Evolutionary conservation across 352 stramenopile species (phyloP).

Genomic region (Phytophthora rubi): DNA sequence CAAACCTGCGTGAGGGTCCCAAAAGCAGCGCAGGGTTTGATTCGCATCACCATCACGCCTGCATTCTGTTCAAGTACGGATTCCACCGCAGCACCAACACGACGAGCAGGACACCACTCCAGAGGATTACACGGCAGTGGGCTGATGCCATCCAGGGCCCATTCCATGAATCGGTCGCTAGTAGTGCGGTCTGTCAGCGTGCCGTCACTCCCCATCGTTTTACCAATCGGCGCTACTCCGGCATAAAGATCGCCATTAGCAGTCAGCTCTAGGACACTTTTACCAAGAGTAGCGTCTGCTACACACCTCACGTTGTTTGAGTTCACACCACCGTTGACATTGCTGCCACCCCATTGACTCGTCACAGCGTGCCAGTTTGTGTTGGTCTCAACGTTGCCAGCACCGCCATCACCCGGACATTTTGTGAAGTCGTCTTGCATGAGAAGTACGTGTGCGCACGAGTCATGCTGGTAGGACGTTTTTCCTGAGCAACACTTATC

Average conservation of each 20-base stretch:
- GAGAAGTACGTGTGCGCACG: constrained; percentile 57
- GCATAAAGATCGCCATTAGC: constrained; percentile 64
- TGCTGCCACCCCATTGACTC: constrained; percentile 62
- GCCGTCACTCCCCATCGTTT: constrained; percentile 21
- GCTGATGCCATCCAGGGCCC: constrained; percentile 55
- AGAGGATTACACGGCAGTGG: constrained; percentile 51
- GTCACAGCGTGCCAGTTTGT: constrained; percentile 54
- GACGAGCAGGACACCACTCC: constrained; percentile 45
- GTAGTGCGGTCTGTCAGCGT: constrained; percentile 38
- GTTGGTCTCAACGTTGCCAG: constrained; percentile 33
- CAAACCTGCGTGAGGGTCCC: constrained; percentile 70
- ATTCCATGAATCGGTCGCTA: constrained; percentile 55
- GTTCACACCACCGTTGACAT: constrained; percentile 74
- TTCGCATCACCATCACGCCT: constrained; percentile 53
- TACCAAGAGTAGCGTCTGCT: constrained; percentile 28
- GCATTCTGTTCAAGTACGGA: constrained; percentile 50
- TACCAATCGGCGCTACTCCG: constrained; percentile 43
- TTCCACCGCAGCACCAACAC: constrained; percentile 64
- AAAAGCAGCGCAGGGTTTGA: constrained; percentile 61
- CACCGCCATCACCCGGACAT: constrained; percentile 31
- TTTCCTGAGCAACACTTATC: constrained; percentile 62
- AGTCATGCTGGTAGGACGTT: constrained; percentile 42
- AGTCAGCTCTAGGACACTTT: constrained; percentile 48
- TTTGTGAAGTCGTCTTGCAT: constrained; percentile 60
- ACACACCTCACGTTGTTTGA: constrained; percentile 56